Base-by-base conservation (phyloP, 495 filamentous ascomycete species). In the Tricharina praecox region DNA sequence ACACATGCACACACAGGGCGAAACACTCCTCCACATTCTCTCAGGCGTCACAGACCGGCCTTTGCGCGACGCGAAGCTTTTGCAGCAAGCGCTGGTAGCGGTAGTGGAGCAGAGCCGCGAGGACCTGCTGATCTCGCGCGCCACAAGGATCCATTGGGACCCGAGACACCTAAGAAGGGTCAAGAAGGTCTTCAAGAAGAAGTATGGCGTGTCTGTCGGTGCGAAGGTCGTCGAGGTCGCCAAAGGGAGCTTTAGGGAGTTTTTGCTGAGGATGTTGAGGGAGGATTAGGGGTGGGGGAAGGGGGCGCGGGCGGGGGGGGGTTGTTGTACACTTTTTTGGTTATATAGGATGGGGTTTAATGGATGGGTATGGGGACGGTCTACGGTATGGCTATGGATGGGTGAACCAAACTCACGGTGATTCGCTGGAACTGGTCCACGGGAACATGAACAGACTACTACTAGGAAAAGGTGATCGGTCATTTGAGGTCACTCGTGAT, bases 31-130 rank as follows among this genome's bases (percentile, higher is more conserved):
- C 10, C 90, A 97, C 65, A 82, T 96, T 51, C 81, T 97, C 59
- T 94, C 94, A 65, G 90, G 92, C 57, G 78, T 88, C 33, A 87
- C 95, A 65, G 95, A 97, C 66, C 80, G 82, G 38, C 86, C 90
- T 26, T 81, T 93, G 52, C 87, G 90, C 44, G 90, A 97, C 62
- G 84, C 88, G 3, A 73, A 96, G 30, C 79, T 97, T n/a, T 70
- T 97, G 24, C 78, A 93, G 63, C 90, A 97, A 66, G 87, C 90
- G 3, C 71, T 72, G 23, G 52, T 51, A 19, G 61, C 63, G 5
- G 40, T 55, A 2, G 19, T 59, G 35, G 71, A 76, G 53, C 68
- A 70, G 0, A 70, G 66, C 41, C 75, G 85, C 25, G 75, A 76
- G n/a, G 85, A 93, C 57, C 69, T 93, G 34, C 71, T 93, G 19